Conservation (phyloP, 345 rosid species). For the Kandelia obovata region DNA sequence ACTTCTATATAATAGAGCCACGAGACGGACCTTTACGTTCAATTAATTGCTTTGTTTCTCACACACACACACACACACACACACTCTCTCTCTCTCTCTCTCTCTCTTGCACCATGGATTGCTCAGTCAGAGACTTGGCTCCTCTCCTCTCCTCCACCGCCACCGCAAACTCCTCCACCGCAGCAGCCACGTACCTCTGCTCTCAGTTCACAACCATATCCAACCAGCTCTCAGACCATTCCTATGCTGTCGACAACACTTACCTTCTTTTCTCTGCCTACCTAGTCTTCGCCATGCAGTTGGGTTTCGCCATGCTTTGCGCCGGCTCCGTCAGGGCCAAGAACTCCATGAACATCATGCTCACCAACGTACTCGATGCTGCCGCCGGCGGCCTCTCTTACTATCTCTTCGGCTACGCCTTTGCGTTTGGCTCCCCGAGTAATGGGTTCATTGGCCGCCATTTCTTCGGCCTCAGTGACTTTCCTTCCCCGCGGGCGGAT, state of each 20-base stretch:
- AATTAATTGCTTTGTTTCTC: background rate
- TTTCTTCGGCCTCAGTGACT: slow-evolving; percentile 22
- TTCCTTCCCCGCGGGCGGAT: slow-evolving; percentile 16
- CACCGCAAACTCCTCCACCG: slow-evolving; percentile 42
- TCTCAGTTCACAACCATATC: slow-evolving; percentile 29
- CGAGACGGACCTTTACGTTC: background rate
- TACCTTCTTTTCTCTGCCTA: slow-evolving; percentile 70
- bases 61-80: background rate
- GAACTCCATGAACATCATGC: slow-evolving; percentile 36
- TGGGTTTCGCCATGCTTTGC: slow-evolving; percentile 42
- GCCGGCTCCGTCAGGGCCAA: slow-evolving; percentile 33
- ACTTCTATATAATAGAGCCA: background rate
- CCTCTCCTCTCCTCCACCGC: slow-evolving; percentile 25
- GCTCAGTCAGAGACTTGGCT: slow-evolving; percentile 40
- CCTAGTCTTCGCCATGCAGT: slow-evolving; percentile 65
- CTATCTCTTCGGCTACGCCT: slow-evolving; percentile 30
- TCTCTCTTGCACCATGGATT: slow-evolving; percentile 24
- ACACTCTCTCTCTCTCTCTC: background rate
- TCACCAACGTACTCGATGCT: slow-evolving; percentile 34
- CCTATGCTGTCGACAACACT: slow-evolving; percentile 50
- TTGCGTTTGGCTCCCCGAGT: slow-evolving; percentile 23
- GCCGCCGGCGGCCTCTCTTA: slow-evolving; percentile 30
- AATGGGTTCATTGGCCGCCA: slow-evolving; percentile 29
- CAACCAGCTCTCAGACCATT: slow-evolving; percentile 40
- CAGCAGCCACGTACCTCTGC: slow-evolving; percentile 42